Evolutionary conservation across 2,329 filamentous ascomycete genomes (phyloP).

Genomic region (Penicillium aurantiogriseum): DNA sequence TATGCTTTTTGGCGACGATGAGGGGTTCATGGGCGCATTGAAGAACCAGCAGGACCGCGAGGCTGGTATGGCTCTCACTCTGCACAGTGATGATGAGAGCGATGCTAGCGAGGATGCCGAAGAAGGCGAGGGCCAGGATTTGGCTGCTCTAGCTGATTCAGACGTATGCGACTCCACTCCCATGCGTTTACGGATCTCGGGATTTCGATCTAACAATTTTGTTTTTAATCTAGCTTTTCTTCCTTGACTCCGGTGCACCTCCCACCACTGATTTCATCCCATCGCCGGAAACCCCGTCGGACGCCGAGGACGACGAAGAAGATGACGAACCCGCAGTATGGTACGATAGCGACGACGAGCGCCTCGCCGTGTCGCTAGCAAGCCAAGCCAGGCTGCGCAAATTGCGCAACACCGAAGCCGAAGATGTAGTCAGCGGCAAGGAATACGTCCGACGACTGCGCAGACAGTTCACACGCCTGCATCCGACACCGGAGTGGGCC

Average conservation of each 20-base stretch:
- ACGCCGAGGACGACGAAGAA: conserved; percentile 35
- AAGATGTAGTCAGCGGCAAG: conserved; percentile 81
- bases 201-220: conserved; percentile 6
- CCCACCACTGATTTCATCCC: conserved; percentile 31
- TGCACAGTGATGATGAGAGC: conserved; percentile 32
- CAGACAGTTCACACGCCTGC: conserved; percentile 67
- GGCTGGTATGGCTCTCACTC: conserved; percentile 39
- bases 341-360: conserved; percentile 95
- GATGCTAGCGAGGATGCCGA: conserved; percentile 24
- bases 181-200: neutral
- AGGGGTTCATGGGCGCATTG: conserved; percentile 75
- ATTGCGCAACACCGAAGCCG: conserved; percentile 72
- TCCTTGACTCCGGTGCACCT: conserved; percentile 67
- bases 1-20: conserved; percentile 81
- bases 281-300: conserved; percentile 40
- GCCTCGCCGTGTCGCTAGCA: conserved; percentile 77
- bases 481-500: conserved; percentile 63
- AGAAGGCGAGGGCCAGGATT: conserved; percentile 45
- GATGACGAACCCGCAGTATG: conserved; percentile 54
- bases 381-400: conserved; percentile 75
- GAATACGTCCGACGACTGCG: conserved; percentile 81
- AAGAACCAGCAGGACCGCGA: conserved; percentile 54
- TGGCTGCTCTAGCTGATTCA: conserved; percentile 71
- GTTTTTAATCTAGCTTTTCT: conserved; percentile 61
- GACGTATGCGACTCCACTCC: conserved; percentile 51